Evolutionary conservation across 2,329 filamentous ascomycete genomes (phyloP), one percentile per base, ranked within the genome.

Genomic region (Cladosporium oxysporum): DNA sequence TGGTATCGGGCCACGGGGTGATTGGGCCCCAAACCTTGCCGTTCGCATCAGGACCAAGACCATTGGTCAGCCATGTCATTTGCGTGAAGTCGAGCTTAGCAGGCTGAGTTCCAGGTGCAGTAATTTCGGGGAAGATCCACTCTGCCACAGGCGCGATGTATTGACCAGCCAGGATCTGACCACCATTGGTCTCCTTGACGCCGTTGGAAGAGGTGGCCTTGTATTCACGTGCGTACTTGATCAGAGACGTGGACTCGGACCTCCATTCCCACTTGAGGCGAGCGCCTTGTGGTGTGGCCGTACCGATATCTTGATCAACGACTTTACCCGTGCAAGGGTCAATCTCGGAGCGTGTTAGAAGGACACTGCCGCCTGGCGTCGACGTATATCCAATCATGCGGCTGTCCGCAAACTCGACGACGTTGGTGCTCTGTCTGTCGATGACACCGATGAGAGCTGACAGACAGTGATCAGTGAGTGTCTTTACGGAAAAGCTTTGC

Each of bases 121-220:
- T 73, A 21, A 77, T 72, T 66, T 82, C 80, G 8, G 80, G 79
- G 70, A 78, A 79, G 67, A 82, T 80, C 78, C 79, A 81, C 65
- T 81, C 80, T 6, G 72, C 74, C 5, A 82, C 78, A 12, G 80
- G 76, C 31, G 76, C 75, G 18, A 81, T 71, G 49, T 79, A 82
- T 65, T 79, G 76, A 4, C 80, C 79, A 1, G 79, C 79, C n/a
- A 74, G 62, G 53, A 82, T 78, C 14, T 61, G 55, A 14, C 66
- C 66, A 31, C 75, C 75, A 66, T 81, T 79, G 37, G 75, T 75
- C 29, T 71, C 68, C 47, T 74, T 72, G 57, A 75, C 73, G 2
- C 76, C 77, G 10, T 71, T 75, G 35, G 73, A 74, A 12, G 76
- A 73, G 29, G 71, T 76, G 61, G 81, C 72, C 31, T 75, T 73